phyloP scores from a whole-genome alignment of 1,139 yeast genomes.

The Waltiozyma sp. region DNA sequence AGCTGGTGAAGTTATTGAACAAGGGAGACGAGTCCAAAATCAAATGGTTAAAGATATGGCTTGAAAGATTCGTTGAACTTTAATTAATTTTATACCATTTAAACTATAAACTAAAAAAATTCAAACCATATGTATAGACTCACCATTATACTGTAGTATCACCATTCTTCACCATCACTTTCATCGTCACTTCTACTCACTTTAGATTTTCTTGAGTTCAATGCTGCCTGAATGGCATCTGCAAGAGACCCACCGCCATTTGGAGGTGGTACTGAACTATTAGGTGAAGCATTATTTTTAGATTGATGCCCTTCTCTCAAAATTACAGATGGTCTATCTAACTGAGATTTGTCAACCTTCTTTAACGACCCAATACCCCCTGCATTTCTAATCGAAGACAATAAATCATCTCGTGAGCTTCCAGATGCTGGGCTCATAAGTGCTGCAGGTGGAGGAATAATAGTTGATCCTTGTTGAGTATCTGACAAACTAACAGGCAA shows the following conservation, averaged over 20 bases:
- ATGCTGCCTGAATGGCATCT: conserved; percentile 81
- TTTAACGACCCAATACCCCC: conserved; percentile 53
- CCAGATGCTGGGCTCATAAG: not conserved
- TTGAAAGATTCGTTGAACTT: conserved; percentile 9
- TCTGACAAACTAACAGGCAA: conserved; percentile 9
- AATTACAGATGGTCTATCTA: conserved; percentile 67
- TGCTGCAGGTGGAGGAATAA: conserved; percentile 1
- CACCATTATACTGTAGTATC: conserved; percentile 4
- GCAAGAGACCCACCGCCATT: conserved; percentile 43
- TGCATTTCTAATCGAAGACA: conserved; percentile 78
- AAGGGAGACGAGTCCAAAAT: conserved; percentile 15
- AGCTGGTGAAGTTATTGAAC: conserved; percentile 12
- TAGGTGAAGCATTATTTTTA: conserved; percentile 2
- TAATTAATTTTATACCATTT: not conserved
- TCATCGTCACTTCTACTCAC: conserved; percentile 83
- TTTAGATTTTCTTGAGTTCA: conserved; percentile 69
- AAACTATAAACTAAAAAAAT: no score
- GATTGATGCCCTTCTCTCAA: conserved; percentile 55
- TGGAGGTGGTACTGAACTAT: conserved; percentile 23
- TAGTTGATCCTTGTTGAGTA: conserved; percentile 4
- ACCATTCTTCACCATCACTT: conserved; percentile 66
- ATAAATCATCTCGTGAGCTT: conserved; percentile 60
- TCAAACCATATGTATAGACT: no score
- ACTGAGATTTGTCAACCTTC: conserved; percentile 72
- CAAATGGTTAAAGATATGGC: conserved; percentile 15